Evolutionary conservation across 2,329 filamentous ascomycete genomes (phyloP).

Genomic region (Fusarium pilosicola): DNA sequence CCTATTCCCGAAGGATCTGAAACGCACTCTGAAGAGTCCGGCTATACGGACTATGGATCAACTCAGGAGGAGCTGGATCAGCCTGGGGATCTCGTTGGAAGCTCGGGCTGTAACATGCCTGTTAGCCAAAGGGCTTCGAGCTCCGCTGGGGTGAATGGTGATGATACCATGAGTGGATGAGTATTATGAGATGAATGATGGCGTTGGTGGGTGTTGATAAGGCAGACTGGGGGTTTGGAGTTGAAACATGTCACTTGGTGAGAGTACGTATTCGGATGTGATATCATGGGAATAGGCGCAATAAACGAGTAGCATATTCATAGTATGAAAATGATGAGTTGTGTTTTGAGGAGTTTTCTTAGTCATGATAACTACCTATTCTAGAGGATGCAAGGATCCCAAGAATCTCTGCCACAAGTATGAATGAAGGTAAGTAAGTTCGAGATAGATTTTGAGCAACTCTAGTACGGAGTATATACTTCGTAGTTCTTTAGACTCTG

Average conservation of each 20-base stretch:
- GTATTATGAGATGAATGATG: not conserved
- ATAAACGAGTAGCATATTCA: slow-evolving; percentile 10
- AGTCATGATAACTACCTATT: not conserved
- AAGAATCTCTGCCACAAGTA: not conserved
- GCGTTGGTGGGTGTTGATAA: not conserved
- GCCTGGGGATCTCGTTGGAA: slow-evolving; percentile 53
- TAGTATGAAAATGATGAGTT: not conserved
- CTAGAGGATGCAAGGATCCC: not conserved
- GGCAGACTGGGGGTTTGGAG: slow-evolving; percentile 8
- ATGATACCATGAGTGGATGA: not conserved
- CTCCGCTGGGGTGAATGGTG: slow-evolving; percentile 17
- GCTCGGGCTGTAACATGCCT: slow-evolving; percentile 42
- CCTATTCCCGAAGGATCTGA: slow-evolving; percentile 74
- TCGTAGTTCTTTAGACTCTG: not conserved
- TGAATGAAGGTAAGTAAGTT: no score
- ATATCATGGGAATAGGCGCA: slow-evolving; percentile 17
- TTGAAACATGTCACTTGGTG: slow-evolving; percentile 14
- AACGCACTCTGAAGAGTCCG: slow-evolving; percentile 64
- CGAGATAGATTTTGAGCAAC: not conserved
- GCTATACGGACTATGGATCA: slow-evolving; percentile 54
- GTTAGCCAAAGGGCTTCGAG: not conserved
- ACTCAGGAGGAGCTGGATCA: slow-evolving; percentile 61
- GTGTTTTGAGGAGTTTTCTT: not conserved
- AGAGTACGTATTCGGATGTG: not conserved
- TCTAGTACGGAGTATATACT: no score